A percentile compares a stretch with the other conserved stretches of the same genome.
phyloP scores from a whole-genome alignment of 768 basidiomycete species.

The Amanita exitialis region DNA sequence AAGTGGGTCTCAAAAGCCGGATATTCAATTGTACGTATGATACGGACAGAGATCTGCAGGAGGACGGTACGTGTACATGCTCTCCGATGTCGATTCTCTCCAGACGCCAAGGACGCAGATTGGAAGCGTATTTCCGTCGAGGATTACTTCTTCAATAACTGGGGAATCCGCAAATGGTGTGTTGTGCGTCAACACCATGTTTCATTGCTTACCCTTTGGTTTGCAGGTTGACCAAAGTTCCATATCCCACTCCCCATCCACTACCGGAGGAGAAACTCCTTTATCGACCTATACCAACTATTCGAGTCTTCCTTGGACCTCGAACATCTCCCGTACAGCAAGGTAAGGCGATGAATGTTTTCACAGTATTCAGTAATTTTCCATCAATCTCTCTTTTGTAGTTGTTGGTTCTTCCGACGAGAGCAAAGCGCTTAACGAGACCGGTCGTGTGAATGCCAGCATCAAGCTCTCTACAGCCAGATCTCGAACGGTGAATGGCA shows the following conservation, averaged over 20 bases:
- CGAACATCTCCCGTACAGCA: neutral
- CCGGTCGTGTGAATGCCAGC: neutral
- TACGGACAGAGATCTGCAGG: conserved; percentile 33
- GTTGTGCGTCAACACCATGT: conserved; percentile 2
- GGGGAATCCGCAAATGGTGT: conserved; percentile 23
- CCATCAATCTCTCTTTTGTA: neutral
- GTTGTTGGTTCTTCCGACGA: neutral
- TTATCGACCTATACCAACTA: neutral
- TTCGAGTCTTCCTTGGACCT: neutral
- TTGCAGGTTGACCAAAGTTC: conserved; percentile 1
- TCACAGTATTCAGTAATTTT: neutral
- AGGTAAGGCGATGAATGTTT: neutral
- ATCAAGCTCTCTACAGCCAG: neutral
- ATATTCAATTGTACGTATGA: conserved; percentile 34
- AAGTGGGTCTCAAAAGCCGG: conserved; percentile 24
- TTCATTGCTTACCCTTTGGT: neutral
- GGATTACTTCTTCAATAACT: conserved; percentile 31
- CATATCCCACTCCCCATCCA: neutral
- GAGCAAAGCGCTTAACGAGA: no score
- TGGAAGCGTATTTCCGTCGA: conserved; percentile 40
- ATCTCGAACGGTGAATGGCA: neutral
- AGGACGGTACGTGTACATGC: conserved; percentile 30
- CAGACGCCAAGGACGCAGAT: conserved; percentile 18
- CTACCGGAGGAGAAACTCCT: neutral
- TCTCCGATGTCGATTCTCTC: neutral